phyloP scores from a whole-genome alignment of 495 filamentous ascomycete genomes.

The Neurospora tetraspora region DNA sequence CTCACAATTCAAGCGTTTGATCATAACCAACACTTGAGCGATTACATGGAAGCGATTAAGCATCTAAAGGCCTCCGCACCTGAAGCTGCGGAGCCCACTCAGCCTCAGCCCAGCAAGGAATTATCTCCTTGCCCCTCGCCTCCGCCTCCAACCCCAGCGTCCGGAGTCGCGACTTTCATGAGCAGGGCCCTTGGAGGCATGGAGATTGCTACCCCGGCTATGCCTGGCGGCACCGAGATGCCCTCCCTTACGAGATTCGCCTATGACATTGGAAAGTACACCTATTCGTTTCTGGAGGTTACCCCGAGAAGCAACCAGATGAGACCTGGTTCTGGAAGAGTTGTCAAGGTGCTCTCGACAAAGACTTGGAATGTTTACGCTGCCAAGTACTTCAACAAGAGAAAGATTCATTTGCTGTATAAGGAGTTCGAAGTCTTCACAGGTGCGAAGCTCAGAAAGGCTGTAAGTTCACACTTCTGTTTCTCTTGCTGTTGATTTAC shows the following conservation, averaged over 20 bases:
- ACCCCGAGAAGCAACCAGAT: neutral
- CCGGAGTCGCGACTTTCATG: neutral
- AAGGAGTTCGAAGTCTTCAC: neutral
- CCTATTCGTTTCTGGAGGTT: neutral
- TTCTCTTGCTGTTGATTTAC: neutral
- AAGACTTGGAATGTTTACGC: neutral
- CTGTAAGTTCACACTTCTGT: neutral
- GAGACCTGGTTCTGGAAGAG: neutral
- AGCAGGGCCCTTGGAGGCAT: neutral
- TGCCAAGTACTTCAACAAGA: neutral
- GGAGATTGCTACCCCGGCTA: neutral
- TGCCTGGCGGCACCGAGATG: neutral
- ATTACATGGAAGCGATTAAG: neutral
- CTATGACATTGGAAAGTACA: neutral
- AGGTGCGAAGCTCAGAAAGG: accelerated
- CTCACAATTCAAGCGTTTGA: neutral
- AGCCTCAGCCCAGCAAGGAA: neutral
- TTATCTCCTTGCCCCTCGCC: neutral
- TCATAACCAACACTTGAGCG: neutral
- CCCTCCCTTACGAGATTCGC: neutral
- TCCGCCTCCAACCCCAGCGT: neutral
- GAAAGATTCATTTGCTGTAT: accelerated
- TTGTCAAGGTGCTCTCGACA: neutral
- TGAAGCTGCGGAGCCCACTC: neutral
- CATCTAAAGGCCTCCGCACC: neutral